phyloP scores from a whole-genome alignment of 2,329 filamentous ascomycete species.

The Ophiostoma perfectum region DNA sequence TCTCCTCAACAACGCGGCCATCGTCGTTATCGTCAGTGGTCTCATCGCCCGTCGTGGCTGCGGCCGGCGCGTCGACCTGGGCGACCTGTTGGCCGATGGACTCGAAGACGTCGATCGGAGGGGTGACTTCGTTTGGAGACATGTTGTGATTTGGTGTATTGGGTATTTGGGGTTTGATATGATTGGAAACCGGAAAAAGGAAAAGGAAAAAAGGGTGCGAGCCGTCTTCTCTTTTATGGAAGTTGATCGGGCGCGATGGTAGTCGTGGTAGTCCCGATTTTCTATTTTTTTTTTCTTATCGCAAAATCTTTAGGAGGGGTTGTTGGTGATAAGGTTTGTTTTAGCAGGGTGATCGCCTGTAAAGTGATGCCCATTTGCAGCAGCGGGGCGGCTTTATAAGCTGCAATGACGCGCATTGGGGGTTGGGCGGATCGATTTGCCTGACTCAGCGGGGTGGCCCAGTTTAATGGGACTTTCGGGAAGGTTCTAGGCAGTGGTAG shows the following conservation, averaged over 20 bases:
- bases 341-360: slow-evolving; percentile 11
- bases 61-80: slow-evolving; percentile 39
- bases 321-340: slow-evolving; percentile 17
- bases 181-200: background rate
- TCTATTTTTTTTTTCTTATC: slow-evolving; percentile 16
- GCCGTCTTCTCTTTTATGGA: background rate
- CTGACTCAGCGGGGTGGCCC: slow-evolving; percentile 19
- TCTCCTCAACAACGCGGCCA: slow-evolving; percentile 56
- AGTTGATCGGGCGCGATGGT: slow-evolving; percentile 6
- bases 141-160: slow-evolving; percentile 26
- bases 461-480: slow-evolving; percentile 19
- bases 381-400: slow-evolving; percentile 21
- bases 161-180: background rate
- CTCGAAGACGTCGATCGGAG: slow-evolving; percentile 53
- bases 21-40: slow-evolving; percentile 41
- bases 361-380: slow-evolving; percentile 14
- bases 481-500: slow-evolving; percentile 26
- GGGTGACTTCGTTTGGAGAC: slow-evolving; percentile 36
- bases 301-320: slow-evolving; percentile 24
- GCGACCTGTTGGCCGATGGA: slow-evolving; percentile 58
- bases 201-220: background rate
- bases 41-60: slow-evolving; percentile 25
- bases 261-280: background rate
- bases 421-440: background rate
- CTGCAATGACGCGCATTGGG: slow-evolving; percentile 20